These are phyloP conservation scores for Lecanicillium sp. DNA, from an alignment of 2,329 filamentous ascomycete species.

Conservation along the genomic window DNA sequence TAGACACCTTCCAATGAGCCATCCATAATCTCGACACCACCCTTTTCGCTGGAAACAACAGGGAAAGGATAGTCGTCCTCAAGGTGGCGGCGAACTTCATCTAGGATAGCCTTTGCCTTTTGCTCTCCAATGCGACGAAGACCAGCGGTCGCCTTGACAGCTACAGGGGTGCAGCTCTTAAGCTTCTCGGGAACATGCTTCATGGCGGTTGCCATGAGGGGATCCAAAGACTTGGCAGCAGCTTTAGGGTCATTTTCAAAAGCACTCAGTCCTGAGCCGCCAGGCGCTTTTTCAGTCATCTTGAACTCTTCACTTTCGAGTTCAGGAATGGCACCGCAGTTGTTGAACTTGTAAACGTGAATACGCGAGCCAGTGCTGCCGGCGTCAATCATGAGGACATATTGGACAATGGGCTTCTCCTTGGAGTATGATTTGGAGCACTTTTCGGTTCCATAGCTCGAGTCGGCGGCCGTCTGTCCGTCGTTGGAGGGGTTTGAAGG, in stretches of 20 bases:
- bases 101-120: conserved; percentile 74
- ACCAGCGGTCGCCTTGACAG: conserved; percentile 96
- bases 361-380: conserved; percentile 96
- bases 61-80: conserved; percentile 93
- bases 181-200: conserved; percentile 77
- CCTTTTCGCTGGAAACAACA: conserved; percentile 74
- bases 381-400: conserved; percentile 97
- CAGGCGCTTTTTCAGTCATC: conserved; percentile 80
- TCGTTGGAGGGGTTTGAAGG: conserved; percentile 14
- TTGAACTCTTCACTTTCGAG: conserved; percentile 88
- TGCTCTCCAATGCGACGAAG: conserved; percentile 78
- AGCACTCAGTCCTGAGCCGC: conserved; percentile 74
- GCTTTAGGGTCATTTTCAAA: conserved; percentile 80
- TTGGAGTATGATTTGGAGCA: conserved; percentile 79
- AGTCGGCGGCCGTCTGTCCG: conserved; percentile 50
- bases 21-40: conserved; percentile 94
- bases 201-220: conserved; percentile 79
- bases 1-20: conserved; percentile 96
- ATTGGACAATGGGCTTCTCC: conserved; percentile 91
- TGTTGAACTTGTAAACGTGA: conserved; percentile 96
- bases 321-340: conserved; percentile 59
- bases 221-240: conserved; percentile 83
- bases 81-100: conserved; percentile 73
- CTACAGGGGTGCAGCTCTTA: conserved; percentile 85
- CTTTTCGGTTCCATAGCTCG: conserved; percentile 52